Evolutionary conservation across 2,329 filamentous ascomycete species (phyloP).

Genomic region (Colletotrichum sp.): DNA sequence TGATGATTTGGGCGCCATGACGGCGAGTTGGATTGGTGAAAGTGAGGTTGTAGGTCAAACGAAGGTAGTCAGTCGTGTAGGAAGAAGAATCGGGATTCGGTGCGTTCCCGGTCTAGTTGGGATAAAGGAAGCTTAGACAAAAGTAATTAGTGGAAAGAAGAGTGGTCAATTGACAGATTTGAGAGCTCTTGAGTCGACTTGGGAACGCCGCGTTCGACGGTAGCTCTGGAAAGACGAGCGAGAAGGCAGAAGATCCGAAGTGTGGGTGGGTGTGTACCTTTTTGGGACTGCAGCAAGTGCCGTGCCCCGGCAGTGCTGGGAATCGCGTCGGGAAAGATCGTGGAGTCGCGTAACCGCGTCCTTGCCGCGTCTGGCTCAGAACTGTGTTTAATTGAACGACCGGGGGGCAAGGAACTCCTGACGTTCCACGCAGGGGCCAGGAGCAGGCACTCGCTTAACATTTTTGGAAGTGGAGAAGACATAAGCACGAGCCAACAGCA

Average conservation of each 20-base stretch:
- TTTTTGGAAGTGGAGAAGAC: background rate
- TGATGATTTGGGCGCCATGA: conserved; percentile 24
- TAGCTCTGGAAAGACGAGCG: background rate
- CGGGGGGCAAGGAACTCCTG: background rate
- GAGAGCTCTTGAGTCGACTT: background rate
- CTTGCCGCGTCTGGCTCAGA: background rate
- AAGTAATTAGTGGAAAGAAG: background rate
- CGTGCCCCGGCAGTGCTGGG: background rate
- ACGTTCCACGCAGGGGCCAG: background rate
- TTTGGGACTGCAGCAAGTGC: background rate
- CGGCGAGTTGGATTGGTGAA: background rate
- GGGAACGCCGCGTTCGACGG: background rate
- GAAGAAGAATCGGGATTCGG: background rate
- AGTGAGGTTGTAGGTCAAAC: background rate
- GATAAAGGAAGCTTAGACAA: background rate
- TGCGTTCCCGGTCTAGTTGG: background rate
- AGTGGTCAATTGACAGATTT: background rate
- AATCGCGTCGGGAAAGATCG: background rate
- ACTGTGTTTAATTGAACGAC: background rate
- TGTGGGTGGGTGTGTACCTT: background rate
- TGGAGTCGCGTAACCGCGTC: background rate
- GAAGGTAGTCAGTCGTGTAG: background rate
- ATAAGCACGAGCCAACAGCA: background rate
- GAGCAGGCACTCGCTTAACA: background rate
- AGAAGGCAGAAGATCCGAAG: background rate